Conservation (phyloP, 331 rosid species). For the Quercus phellos region DNA sequence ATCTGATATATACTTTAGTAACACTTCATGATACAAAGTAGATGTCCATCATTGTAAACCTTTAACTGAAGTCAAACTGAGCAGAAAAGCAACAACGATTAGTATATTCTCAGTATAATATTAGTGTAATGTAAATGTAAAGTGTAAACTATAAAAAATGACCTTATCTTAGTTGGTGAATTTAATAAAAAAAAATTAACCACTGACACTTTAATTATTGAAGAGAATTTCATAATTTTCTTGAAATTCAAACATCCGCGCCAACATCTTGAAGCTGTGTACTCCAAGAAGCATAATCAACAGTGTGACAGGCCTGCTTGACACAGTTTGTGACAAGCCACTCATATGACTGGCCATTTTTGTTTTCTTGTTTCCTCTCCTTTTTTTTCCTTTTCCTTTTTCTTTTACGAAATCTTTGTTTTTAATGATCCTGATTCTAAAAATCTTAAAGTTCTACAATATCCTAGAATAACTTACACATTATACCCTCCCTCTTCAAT, state of each 20-base stretch:
- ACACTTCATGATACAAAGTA: slow-evolving; percentile 53
- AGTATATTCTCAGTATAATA: slow-evolving; percentile 42
- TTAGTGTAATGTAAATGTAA: slow-evolving; percentile 16
- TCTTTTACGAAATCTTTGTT: neutral
- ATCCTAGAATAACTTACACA: too few species aligned
- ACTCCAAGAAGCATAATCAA: slow-evolving; percentile 11
- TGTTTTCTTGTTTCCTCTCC: neutral
- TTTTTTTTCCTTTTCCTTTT: neutral
- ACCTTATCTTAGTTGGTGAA: neutral
- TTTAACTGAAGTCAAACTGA: slow-evolving; percentile 59
- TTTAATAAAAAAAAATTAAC: neutral
- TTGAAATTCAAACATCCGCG: slow-evolving; percentile 45
- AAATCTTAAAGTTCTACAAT: too few species aligned
- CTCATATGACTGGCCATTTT: slow-evolving; percentile 4
- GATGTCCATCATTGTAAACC: slow-evolving; percentile 44
- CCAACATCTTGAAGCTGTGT: slow-evolving; percentile 20
- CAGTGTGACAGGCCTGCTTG: neutral
- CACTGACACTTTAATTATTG: neutral
- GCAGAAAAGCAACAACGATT: slow-evolving; percentile 36
- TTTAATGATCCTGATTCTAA: neutral
- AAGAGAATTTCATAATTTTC: neutral
- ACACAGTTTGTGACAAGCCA: slow-evolving; percentile 20
- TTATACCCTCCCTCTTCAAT: too few species aligned
- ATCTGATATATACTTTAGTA: slow-evolving; percentile 51
- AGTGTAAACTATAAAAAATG: slow-evolving; percentile 11